These are phyloP conservation scores for Geosmithia morbida DNA, from an alignment of 2,329 filamentous ascomycete genomes.

Conservation along the genomic window DNA sequence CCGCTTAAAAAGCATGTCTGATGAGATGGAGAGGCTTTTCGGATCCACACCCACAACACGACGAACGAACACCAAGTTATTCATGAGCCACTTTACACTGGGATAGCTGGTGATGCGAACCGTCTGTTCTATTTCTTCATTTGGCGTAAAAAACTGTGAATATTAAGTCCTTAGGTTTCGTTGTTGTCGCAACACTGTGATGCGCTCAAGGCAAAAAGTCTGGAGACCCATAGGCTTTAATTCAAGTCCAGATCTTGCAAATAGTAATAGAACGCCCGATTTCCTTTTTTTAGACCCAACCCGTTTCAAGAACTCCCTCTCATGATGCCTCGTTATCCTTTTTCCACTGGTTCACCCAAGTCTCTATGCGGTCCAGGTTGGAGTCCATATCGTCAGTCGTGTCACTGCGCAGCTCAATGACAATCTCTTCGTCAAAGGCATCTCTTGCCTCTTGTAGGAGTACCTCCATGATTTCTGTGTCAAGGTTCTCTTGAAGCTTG, in stretches of 20 bases:
- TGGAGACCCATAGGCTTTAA: background rate
- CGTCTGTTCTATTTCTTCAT: too few relatives aligned
- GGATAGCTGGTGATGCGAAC: background rate
- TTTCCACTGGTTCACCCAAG: constrained; percentile 77
- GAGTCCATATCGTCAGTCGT: constrained; percentile 70
- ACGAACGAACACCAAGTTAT: background rate
- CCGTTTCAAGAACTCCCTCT: background rate
- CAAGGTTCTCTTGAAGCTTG: constrained; percentile 91
- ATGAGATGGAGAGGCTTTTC: background rate
- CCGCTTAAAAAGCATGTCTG: background rate
- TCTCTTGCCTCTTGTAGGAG: constrained; percentile 81
- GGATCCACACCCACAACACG: background rate
- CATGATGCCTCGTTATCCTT: constrained; percentile 30
- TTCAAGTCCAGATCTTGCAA: background rate
- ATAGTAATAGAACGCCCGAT: background rate
- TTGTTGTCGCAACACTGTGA: too few relatives aligned
- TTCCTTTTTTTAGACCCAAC: background rate
- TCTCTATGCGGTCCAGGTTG: constrained; percentile 72
- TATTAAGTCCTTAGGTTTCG: too few relatives aligned
- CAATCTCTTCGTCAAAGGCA: constrained; percentile 71
- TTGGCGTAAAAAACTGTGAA: too few relatives aligned
- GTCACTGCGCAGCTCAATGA: constrained; percentile 80
- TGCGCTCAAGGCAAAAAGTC: too few relatives aligned
- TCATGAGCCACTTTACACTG: background rate
- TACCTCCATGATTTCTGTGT: constrained; percentile 96